Percentiles rank a stretch among this genome's conserved stretches.
phyloP scores from a whole-genome alignment of 1,139 yeast species.

The Geotrichum restrictum region DNA sequence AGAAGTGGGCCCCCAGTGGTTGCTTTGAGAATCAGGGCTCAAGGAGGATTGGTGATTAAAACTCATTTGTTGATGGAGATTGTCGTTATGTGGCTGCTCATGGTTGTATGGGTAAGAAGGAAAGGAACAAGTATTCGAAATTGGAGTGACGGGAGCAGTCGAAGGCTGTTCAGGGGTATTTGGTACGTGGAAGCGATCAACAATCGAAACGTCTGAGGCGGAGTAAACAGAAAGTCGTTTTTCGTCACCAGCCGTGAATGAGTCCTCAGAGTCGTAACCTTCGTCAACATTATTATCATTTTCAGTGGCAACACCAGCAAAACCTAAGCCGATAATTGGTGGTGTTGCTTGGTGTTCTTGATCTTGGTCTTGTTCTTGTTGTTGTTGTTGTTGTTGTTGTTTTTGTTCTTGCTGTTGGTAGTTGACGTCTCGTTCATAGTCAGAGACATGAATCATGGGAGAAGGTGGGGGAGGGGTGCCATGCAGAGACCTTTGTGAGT shows the following conservation, averaged over 20 bases:
- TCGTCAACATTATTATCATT: slow-evolving; percentile 10
- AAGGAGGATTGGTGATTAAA: neutral
- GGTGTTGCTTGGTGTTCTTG: neutral
- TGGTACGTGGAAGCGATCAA: neutral
- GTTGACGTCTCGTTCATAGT: neutral
- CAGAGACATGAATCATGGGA: slow-evolving; percentile 4
- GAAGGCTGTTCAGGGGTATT: neutral
- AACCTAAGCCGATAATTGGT: no score
- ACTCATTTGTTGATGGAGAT: neutral
- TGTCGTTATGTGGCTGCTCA: no score
- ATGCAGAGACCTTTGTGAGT: neutral
- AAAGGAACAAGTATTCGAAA: neutral
- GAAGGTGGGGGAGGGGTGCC: neutral
- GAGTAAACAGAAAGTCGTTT: slow-evolving; percentile 12
- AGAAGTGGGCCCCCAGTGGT: neutral
- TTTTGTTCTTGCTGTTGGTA: no score
- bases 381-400: no score
- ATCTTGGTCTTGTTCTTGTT: no score
- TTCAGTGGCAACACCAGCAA: no score
- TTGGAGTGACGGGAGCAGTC: neutral
- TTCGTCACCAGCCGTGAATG: slow-evolving; percentile 21
- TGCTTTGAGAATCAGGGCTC: neutral
- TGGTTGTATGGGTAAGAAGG: neutral
- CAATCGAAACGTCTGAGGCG: slow-evolving; percentile 1
- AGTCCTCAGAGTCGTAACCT: slow-evolving; percentile 19